Evolutionary conservation across 225 moss, liverwort and hornwort species (phyloP), one percentile per base, ranked within the genome.

Genomic region (Neckera pumila): DNA sequence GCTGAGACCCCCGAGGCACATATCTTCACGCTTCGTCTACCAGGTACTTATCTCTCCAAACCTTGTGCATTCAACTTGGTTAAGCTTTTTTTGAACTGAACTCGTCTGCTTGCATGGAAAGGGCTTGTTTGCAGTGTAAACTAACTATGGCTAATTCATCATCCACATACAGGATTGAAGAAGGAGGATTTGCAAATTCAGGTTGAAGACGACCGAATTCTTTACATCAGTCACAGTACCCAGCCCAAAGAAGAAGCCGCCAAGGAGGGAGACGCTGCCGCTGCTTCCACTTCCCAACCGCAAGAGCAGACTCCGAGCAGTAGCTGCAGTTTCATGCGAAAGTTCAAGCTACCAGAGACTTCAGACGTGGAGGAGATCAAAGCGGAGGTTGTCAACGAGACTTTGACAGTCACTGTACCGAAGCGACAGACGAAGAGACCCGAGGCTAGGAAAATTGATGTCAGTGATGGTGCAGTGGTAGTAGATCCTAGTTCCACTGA

Each of bases 111-210:
- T 26, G 60, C 17, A 22, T 17, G 65, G 15, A 38, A 54, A 18
- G 7, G 49, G 53, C 10, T 59, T 38, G 9, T 59, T 30, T 49
- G 81, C 40, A 82, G 13, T 36, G 18, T 25, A 5, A 73, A 53
- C 38, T 49, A 49, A 81, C 28, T 38, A 17, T 11, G n/a, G 54
- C 54, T 82, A 27, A 27, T 53, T 64, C 64, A 11, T 76, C 65
- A 56, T 43, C 64, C 18, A 40, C 34, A 6, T 59, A 31, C 70
- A 88, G 85, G 85, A 63, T 72, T 89, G 71, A 85, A 62, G 85
- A 89, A 89, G 85, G 89, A 89, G 54, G 83, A 89, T 59, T 19
- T 89, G 85, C 79, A 72, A 7, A 71, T 89, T 79, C 62, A 89
- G 72, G 2, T 89, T 28, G 89, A 89, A 72, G 89, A 89, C 42